These are phyloP conservation scores for Nemania diffusa DNA, from an alignment of 2,329 filamentous ascomycete genomes.

Conservation along the genomic window DNA sequence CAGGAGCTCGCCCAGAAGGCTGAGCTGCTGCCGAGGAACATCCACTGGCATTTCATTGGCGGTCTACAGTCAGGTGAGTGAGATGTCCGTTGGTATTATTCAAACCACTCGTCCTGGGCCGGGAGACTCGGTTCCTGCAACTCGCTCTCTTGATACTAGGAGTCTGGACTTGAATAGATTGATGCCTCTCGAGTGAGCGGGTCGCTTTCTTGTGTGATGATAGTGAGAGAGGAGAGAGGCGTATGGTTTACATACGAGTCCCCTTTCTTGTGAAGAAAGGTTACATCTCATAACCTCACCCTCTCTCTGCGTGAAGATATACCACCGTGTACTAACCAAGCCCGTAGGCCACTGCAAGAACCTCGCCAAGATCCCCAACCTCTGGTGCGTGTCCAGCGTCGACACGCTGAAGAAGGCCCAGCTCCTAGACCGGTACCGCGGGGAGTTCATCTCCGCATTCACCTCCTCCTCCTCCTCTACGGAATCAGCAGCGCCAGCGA, in stretches of 20 bases:
- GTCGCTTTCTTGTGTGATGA: background rate
- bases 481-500: conserved; percentile 42
- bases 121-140: background rate
- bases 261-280: background rate
- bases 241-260: background rate
- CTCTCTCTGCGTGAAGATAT: background rate
- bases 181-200: background rate
- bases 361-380: conserved; percentile 85
- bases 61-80: conserved; percentile 79
- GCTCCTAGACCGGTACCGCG: conserved; percentile 80
- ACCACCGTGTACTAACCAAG: conserved; percentile 11
- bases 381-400: conserved; percentile 92
- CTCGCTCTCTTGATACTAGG: background rate
- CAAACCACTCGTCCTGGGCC: background rate
- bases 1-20: conserved; percentile 92
- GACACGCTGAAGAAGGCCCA: conserved; percentile 89
- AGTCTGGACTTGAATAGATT: background rate
- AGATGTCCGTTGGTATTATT: background rate
- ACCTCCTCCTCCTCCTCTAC: conserved; percentile 23
- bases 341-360: conserved; percentile 85
- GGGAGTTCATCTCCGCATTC: conserved; percentile 60
- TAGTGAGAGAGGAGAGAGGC: background rate
- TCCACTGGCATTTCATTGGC: conserved; percentile 97
- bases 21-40: conserved; percentile 75
- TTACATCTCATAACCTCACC: background rate